These are phyloP conservation scores for Pyrenopolyporus hunteri DNA, from an alignment of 495 filamentous ascomycete genomes.

Conservation along the genomic window DNA sequence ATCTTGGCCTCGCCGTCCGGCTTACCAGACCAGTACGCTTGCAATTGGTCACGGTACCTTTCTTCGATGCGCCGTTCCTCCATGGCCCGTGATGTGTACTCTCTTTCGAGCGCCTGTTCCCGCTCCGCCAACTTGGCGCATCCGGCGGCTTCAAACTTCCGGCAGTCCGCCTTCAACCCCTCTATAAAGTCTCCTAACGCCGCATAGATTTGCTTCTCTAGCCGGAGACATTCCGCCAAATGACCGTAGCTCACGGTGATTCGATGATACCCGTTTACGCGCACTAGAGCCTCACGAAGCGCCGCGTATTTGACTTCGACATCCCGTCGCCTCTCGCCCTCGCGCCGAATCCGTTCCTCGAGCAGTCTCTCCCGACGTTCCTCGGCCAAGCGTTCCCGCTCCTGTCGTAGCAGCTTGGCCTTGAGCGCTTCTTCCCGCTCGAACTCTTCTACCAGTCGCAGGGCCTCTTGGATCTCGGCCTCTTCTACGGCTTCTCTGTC, in stretches of 20 bases:
- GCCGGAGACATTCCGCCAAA: slow-evolving; percentile 12
- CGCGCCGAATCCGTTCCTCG: slow-evolving; percentile 38
- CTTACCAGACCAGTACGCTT: slow-evolving; percentile 39
- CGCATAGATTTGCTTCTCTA: not conserved
- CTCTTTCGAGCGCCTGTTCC: slow-evolving; percentile 34
- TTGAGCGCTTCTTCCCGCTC: slow-evolving; percentile 46
- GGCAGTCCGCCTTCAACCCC: slow-evolving; percentile 36
- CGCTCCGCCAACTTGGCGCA: slow-evolving; percentile 24
- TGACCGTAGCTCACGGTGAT: slow-evolving; percentile 25
- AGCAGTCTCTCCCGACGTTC: slow-evolving; percentile 33
- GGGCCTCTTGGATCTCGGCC: slow-evolving; percentile 39
- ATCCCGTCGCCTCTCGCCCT: slow-evolving; percentile 37
- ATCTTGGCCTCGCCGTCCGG: slow-evolving; percentile 31
- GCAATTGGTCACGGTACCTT: slow-evolving; percentile 39
- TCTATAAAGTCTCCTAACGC: slow-evolving; percentile 21
- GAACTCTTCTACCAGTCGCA: slow-evolving; percentile 45
- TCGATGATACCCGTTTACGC: slow-evolving; percentile 38
- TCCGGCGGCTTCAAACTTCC: slow-evolving; percentile 11
- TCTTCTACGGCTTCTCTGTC: slow-evolving; percentile 38
- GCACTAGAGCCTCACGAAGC: slow-evolving; percentile 30
- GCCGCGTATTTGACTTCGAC: slow-evolving; percentile 39
- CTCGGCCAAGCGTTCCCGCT: slow-evolving; percentile 35
- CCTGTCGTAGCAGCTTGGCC: slow-evolving; percentile 39
- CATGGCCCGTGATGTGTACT: slow-evolving; percentile 35
- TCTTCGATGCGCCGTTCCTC: slow-evolving; percentile 44